phyloP scores from a whole-genome alignment of 106 monocot species.

The Dendrobium officinale region DNA sequence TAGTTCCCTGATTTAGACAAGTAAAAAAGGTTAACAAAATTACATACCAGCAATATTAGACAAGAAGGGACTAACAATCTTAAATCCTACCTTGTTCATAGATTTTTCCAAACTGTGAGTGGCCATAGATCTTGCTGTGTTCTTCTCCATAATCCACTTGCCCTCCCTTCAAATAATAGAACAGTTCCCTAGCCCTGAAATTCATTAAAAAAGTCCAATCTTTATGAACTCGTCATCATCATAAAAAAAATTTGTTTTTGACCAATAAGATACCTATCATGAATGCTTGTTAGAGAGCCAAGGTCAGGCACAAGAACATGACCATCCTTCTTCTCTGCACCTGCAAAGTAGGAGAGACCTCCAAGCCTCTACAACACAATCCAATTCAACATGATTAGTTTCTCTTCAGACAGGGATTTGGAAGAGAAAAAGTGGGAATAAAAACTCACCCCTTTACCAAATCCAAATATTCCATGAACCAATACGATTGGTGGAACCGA shows the following conservation, averaged over 20 bases:
- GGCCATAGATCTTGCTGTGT: conserved; percentile 15
- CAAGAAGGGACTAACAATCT: not conserved
- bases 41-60: not conserved
- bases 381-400: not conserved
- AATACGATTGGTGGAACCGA: conserved; percentile 69
- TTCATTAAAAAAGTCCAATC: not conserved
- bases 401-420: not conserved
- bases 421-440: not conserved
- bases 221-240: not conserved
- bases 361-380: conserved; percentile 56
- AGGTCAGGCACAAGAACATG: conserved; percentile 75
- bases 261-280: conserved; percentile 48
- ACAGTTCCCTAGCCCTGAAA: conserved; percentile 18
- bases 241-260: too few relatives aligned
- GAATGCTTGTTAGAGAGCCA: conserved; percentile 79
- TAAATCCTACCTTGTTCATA: conserved; percentile 10
- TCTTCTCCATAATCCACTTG: conserved; percentile 21
- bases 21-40: not conserved
- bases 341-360: conserved; percentile 72
- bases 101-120: conserved; percentile 16
- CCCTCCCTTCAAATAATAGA: conserved; percentile 26
- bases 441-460: conserved; percentile 66
- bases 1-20: conserved; percentile 25
- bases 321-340: conserved; percentile 77
- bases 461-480: conserved; percentile 83